phyloP scores from a whole-genome alignment of 2,329 filamentous ascomycete genomes.

The Talaromyces piceae region DNA sequence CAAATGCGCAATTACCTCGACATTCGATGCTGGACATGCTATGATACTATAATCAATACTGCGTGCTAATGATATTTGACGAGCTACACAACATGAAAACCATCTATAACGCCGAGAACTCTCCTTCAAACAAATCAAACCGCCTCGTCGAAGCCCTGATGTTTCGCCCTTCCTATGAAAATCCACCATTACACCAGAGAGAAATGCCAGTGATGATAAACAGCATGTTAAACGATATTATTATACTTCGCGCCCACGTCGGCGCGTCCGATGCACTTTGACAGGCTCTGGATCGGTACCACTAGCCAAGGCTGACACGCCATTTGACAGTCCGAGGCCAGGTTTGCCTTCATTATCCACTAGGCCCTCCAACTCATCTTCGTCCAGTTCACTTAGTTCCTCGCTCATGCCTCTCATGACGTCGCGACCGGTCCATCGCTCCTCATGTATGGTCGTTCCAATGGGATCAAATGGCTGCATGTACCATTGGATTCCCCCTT shows the following conservation, averaged over 20 bases:
- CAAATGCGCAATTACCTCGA: too few relatives aligned
- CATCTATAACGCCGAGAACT: slow-evolving; percentile 4
- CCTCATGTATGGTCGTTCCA: slow-evolving; percentile 72
- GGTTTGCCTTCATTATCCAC: slow-evolving; percentile 42
- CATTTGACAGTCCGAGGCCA: slow-evolving; percentile 11
- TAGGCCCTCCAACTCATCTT: slow-evolving; percentile 74
- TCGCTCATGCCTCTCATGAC: slow-evolving; percentile 70
- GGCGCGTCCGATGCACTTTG: slow-evolving; percentile 24
- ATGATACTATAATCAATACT: too few relatives aligned
- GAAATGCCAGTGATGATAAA: not conserved
- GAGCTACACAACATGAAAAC: not conserved
- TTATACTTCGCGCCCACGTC: slow-evolving; percentile 21
- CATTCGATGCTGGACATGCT: too few relatives aligned
- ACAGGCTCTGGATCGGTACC: slow-evolving; percentile 16
- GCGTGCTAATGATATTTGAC: not conserved
- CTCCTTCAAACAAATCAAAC: not conserved
- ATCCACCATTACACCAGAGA: not conserved
- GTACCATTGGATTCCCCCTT: slow-evolving; percentile 85
- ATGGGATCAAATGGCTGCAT: slow-evolving; percentile 69
- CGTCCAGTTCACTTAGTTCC: slow-evolving; percentile 83
- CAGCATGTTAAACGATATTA: not conserved
- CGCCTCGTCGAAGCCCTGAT: not conserved
- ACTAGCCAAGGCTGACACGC: slow-evolving; percentile 12
- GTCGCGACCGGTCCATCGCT: slow-evolving; percentile 66
- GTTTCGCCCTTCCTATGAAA: not conserved